phyloP scores from a whole-genome alignment of 148 eudicot species.

The Cornus florida region DNA sequence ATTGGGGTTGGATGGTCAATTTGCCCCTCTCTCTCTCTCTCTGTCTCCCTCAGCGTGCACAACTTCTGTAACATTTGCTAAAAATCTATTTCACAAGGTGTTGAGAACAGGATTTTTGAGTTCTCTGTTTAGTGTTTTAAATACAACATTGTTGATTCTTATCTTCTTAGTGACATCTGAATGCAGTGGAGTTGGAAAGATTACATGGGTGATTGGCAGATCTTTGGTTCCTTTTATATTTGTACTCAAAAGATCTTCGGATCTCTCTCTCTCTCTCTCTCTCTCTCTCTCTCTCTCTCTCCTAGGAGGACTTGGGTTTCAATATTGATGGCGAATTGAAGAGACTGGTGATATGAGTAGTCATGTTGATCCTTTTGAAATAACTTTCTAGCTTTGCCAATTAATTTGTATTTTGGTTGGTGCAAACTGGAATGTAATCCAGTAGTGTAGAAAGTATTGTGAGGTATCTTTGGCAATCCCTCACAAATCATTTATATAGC shows the following conservation, averaged over 20 bases:
- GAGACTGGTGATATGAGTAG: background rate
- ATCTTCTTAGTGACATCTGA: background rate
- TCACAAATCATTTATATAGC: background rate
- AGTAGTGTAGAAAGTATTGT: background rate
- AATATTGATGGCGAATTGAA: conserved; percentile 1
- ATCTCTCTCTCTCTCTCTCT: no score
- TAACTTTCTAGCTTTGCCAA: background rate
- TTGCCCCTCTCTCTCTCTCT: no score
- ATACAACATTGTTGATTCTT: background rate
- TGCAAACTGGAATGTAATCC: background rate
- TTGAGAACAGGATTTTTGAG: background rate
- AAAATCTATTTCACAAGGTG: background rate
- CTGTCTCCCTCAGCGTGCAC: conserved; percentile 12
- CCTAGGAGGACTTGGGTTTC: background rate
- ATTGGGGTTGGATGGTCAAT: conserved; percentile 7
- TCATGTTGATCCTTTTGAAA: background rate
- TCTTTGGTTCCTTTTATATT: background rate
- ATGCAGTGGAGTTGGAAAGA: background rate
- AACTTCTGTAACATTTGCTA: conserved; percentile 6
- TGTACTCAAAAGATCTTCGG: background rate
- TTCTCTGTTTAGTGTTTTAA: background rate
- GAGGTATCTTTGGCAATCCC: background rate
- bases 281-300: background rate
- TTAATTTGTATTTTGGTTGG: background rate
- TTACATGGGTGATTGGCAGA: background rate